Evolutionary conservation across 108 stramenopile species (phyloP), one percentile per base, ranked within the genome.

Genomic region (Skeletonema marinoi): DNA sequence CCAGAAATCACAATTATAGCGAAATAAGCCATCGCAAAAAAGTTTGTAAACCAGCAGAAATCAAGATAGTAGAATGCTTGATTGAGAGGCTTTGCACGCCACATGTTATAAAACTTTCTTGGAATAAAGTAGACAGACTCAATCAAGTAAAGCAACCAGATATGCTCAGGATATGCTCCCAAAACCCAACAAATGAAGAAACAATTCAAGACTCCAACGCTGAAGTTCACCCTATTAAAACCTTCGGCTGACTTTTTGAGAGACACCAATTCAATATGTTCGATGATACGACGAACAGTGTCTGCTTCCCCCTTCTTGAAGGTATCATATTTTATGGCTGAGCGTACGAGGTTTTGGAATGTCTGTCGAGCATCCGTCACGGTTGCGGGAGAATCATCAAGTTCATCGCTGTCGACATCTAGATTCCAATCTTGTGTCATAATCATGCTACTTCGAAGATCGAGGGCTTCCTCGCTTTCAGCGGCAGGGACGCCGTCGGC

Each of bases 31-130:
- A 78, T 71, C 8, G 68, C 84, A 10, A 63, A 11, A 38, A 74
- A 66, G 68, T 87, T 87, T 79, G 85, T 80, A 33, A 78, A 68
- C 86, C 86, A 87, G 62, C 86, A 87, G 60, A 80, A 84, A 54
- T 87, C 86, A 7, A 87, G 60, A 54, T 78, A 82, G 58, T 87
- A 87, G 35, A 85, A 38, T 29, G 68, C 78, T 31, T 85, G 48
- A 70, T 70, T 75, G 3, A 85, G 42, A 41, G 86, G 84, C 36
- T 71, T 71, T 14, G 86, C 80, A 12, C 78, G 38, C 48, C 62
- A 70, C 82, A 82, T 82, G 42, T 51, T 61, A 32, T 56, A 54
- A 30, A 85, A 70, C 39, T 82, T 85, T 50, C 66, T 62, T 3
- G 86, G 80, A 16, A 87, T 62, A 48, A 84, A 60, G 48, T 74